These are phyloP conservation scores for Cercospora zeina DNA, from an alignment of 2,329 filamentous ascomycete genomes.

Conservation along the genomic window DNA sequence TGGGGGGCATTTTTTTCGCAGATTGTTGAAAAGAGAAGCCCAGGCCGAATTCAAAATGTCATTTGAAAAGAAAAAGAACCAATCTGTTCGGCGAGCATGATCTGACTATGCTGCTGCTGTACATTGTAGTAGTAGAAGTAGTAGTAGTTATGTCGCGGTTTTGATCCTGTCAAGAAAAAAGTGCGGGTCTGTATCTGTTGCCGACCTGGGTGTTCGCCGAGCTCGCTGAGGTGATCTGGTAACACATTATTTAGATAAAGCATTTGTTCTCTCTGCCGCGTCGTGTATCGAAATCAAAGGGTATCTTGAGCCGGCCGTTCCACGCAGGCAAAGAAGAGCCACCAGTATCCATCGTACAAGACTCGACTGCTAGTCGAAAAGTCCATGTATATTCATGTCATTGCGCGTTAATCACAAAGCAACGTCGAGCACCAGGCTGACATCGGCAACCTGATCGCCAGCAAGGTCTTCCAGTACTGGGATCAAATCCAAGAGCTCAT, in stretches of 20 bases:
- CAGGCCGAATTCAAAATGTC: too few species aligned
- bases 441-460: conserved; percentile 82
- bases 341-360: conserved; percentile 16
- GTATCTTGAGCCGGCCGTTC: conserved; percentile 29
- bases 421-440: conserved; percentile 96
- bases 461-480: conserved; percentile 97
- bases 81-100: conserved; percentile 19
- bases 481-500: conserved; percentile 95
- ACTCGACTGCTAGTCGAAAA: conserved; percentile 5
- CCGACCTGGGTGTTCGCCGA: conserved; percentile 17
- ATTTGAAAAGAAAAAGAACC: too few species aligned
- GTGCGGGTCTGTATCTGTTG: conserved; percentile 20
- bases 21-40: too few species aligned
- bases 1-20: too few species aligned
- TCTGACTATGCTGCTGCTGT: conserved; percentile 31
- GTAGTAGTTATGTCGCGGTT: background rate
- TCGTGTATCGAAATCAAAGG: conserved; percentile 28
- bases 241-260: conserved; percentile 24
- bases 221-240: conserved; percentile 16
- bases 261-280: conserved; percentile 17
- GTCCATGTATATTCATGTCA: conserved; percentile 9
- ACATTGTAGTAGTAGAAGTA: conserved; percentile 16
- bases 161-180: conserved; percentile 19
- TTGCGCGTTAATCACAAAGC: conserved; percentile 52
- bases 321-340: conserved; percentile 16